A percentile compares a stretch with the other conserved stretches of the same genome.
Evolutionary conservation across 2,329 filamentous ascomycete genomes (phyloP).

Genomic region (Cladophialophora exuberans): DNA sequence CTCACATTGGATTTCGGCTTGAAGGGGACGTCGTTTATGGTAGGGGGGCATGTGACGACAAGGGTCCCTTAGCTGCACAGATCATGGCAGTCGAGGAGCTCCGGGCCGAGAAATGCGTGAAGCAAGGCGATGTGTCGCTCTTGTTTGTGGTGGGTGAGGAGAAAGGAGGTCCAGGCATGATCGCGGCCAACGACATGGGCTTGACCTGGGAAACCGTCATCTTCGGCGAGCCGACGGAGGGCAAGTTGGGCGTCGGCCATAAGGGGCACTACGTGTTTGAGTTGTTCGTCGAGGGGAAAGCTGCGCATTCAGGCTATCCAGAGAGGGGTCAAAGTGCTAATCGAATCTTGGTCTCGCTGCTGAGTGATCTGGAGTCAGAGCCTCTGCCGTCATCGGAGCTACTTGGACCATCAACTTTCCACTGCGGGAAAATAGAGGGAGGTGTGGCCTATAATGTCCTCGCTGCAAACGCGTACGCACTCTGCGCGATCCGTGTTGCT

Average conservation of each 20-base stretch:
- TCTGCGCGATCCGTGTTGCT: conserved; percentile 46
- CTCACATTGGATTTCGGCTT: conserved; percentile 68
- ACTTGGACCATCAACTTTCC: conserved; percentile 45
- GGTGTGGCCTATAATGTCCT: conserved; percentile 47
- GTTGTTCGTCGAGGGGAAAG: conserved; percentile 44
- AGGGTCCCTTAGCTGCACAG: conserved; percentile 72
- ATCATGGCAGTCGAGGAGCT: conserved; percentile 68
- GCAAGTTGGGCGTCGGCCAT: conserved; percentile 49
- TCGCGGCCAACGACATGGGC: conserved; percentile 50
- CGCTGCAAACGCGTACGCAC: conserved; percentile 43
- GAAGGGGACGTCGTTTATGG: conserved; percentile 62
- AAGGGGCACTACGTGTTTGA: not conserved
- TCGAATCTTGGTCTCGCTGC: conserved; percentile 38
- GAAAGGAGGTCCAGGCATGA: conserved; percentile 60
- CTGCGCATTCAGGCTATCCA: no score
- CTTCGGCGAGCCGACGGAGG: conserved; percentile 61
- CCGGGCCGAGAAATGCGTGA: conserved; percentile 45
- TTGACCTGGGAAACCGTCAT: conserved; percentile 51
- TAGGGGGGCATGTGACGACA: conserved; percentile 64
- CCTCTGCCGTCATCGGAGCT: conserved; percentile 42
- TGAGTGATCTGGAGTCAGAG: conserved; percentile 39
- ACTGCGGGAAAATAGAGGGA: conserved; percentile 45
- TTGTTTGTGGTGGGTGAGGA: conserved; percentile 66
- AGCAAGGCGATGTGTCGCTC: conserved; percentile 59
- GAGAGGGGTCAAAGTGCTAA: conserved; percentile 39